Evolutionary conservation across 2,329 filamentous ascomycete genomes (phyloP).

Genomic region (Botryosphaeria dothidea): DNA sequence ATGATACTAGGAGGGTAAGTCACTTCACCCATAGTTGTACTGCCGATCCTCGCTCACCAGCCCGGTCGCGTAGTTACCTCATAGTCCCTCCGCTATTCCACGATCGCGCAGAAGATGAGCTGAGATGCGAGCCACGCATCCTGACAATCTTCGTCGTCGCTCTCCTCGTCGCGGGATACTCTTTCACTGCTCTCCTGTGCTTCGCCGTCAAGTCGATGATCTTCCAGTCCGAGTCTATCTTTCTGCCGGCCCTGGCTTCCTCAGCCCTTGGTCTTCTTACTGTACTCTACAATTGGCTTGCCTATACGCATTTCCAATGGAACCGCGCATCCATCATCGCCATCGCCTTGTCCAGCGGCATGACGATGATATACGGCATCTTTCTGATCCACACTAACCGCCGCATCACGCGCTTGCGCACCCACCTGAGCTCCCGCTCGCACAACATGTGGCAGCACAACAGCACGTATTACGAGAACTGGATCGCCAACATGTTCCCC

Average conservation of each 20-base stretch:
- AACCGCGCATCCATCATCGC: slow-evolving; percentile 45
- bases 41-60: slow-evolving; percentile 22
- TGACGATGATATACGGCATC: slow-evolving; percentile 43
- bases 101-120: slow-evolving; percentile 29
- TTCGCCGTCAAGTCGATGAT: slow-evolving; percentile 47
- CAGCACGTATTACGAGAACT: slow-evolving; percentile 46
- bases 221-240: slow-evolving; percentile 51
- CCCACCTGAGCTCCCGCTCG: slow-evolving; percentile 23
- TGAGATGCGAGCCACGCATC: slow-evolving; percentile 42
- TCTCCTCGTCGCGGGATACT: slow-evolving; percentile 50
- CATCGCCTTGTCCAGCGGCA: slow-evolving; percentile 41
- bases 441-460: slow-evolving; percentile 34
- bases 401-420: slow-evolving; percentile 36
- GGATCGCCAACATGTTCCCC: slow-evolving; percentile 50
- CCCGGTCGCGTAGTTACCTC: slow-evolving; percentile 42
- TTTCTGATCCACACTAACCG: slow-evolving; percentile 47
- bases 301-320: slow-evolving; percentile 44
- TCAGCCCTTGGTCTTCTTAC: slow-evolving; percentile 50
- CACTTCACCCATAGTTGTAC: background rate
- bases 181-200: slow-evolving; percentile 49
- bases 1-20: slow-evolving; percentile 52
- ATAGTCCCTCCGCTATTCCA: slow-evolving; percentile 52
- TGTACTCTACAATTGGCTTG: slow-evolving; percentile 49
- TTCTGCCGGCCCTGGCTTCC: slow-evolving; percentile 46
- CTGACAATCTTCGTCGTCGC: slow-evolving; percentile 49